These are phyloP conservation scores for Copromyces sp. DNA, from an alignment of 495 filamentous ascomycete genomes.

Conservation along the genomic window DNA sequence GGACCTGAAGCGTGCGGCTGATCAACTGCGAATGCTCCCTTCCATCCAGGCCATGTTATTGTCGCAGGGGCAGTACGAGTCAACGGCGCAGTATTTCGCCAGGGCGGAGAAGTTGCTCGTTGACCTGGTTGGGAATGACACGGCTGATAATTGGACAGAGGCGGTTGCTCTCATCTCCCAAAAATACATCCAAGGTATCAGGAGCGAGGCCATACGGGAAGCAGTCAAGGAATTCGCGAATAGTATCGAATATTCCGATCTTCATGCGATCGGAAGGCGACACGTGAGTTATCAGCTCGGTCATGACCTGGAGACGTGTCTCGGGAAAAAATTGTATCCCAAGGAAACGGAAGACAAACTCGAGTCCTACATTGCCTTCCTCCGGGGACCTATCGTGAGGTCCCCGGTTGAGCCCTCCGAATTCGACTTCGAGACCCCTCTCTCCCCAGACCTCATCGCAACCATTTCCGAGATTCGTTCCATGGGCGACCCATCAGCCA, in stretches of 20 bases:
- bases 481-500: slow-evolving; percentile 30
- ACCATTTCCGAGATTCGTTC: slow-evolving; percentile 24
- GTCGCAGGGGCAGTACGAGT: slow-evolving; percentile 36
- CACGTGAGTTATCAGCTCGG: slow-evolving; percentile 40
- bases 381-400: slow-evolving; percentile 11
- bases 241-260: slow-evolving; percentile 2
- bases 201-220: slow-evolving; percentile 22
- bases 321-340: slow-evolving; percentile 30
- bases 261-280: slow-evolving; percentile 26
- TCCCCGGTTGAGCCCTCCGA: background rate
- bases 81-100: slow-evolving; percentile 30
- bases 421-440: slow-evolving; percentile 18
- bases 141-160: slow-evolving; percentile 7
- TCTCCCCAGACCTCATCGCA: slow-evolving; percentile 6
- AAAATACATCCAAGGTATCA: slow-evolving; percentile 39
- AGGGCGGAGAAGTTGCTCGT: slow-evolving; percentile 28
- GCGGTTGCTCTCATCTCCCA: slow-evolving; percentile 15
- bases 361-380: slow-evolving; percentile 29
- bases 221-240: slow-evolving; percentile 26
- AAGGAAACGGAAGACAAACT: slow-evolving; percentile 21
- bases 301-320: slow-evolving; percentile 35
- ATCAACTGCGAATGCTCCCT: slow-evolving; percentile 35
- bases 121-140: slow-evolving; percentile 21
- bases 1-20: slow-evolving; percentile 30
- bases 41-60: slow-evolving; percentile 38